Base-by-base conservation (phyloP, 2,329 filamentous ascomycete genomes). In the Beauveria bassiana region DNA sequence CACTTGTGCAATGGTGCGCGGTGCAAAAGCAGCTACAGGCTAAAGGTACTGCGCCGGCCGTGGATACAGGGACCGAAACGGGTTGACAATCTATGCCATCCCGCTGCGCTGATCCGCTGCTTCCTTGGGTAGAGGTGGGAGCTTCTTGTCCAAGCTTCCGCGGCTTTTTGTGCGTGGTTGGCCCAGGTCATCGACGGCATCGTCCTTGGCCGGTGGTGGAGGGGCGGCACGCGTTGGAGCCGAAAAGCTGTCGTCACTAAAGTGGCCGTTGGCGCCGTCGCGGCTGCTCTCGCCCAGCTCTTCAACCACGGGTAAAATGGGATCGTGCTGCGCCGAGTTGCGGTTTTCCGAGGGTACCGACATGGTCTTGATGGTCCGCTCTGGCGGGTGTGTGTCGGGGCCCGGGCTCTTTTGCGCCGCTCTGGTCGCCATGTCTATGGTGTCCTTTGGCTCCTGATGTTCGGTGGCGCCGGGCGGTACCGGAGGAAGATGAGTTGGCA, bases 251-350 rank as follows among this genome's bases (percentile, higher is more conserved):
- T 67, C 65, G 45, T 52, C 61, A 61, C 73, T 70, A 63, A 78
- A 81, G 18, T 77, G 74, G 12, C 51, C 70, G 64, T 67, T 67
- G 51, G 67, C 71, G 52, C 81, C 83, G 62, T 77, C 75, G 24
- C 79, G 80, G 68, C 83, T 85, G 59, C 81, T 87, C 73, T 97
- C 93, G 5, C 86, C 89, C n/a, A 86, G 88, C 74, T 98, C 93
- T 67, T 96, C 90, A 7, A 98, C 92, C 10, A 97, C 87, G 0
- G 93, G 93, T 2, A 98, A 77, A 1, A 75, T 81, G 70, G 71
- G 71, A 69, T 72, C 86, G 71, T 68, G 88, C 79, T 79, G 69
- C 77, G 81, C 24, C 79, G 89, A 70, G 77, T 81, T 66, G 79
- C 80, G 62, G 77, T 85, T 71, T 1, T 68, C 56, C 22, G 67